Evolutionary conservation across 2,329 filamentous ascomycete species (phyloP).

Genomic region (Phaeosphaeria sp.): DNA sequence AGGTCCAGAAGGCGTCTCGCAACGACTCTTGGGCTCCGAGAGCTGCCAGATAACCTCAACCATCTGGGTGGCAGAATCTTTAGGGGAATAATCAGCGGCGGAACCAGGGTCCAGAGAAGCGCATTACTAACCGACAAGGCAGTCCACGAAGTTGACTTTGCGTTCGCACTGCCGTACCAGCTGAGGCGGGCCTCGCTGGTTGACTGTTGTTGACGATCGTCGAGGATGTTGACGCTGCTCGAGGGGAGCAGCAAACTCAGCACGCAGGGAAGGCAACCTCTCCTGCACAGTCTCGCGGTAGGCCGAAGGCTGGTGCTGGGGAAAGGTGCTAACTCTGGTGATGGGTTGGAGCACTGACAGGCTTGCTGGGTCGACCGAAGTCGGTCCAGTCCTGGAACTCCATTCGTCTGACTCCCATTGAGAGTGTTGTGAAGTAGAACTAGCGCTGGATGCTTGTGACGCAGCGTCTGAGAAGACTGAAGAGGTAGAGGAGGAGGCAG

Average conservation of each 20-base stretch:
- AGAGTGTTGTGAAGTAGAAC: constrained; percentile 66
- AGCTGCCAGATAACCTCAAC: constrained; percentile 97
- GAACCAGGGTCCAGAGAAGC: constrained; percentile 43
- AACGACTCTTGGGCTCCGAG: constrained; percentile 79
- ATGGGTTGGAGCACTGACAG: constrained; percentile 40
- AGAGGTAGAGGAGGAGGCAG: constrained; percentile 76
- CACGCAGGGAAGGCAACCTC: constrained; percentile 42
- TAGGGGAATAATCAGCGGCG: constrained; percentile 38
- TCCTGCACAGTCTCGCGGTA: constrained; percentile 41
- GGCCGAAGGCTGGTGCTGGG: constrained; percentile 49
- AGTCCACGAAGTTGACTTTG: constrained; percentile 95
- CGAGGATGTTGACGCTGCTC: constrained; percentile 70
- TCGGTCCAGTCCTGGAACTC: constrained; percentile 33
- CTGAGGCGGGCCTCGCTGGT: constrained; percentile 71
- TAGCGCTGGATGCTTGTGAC: constrained; percentile 74
- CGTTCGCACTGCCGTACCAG: constrained; percentile 88
- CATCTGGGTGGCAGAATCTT: constrained; percentile 97
- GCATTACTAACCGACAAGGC: constrained; percentile 86
- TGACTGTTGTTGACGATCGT: constrained; percentile 62
- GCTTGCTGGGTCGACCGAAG: constrained; percentile 30
- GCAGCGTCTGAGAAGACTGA: constrained; percentile 76
- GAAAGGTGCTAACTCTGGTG: constrained; percentile 44
- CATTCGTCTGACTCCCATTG: constrained; percentile 54
- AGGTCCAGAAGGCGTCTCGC: constrained; percentile 70
- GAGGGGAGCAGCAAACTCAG: constrained; percentile 59